Conservation (phyloP, 495 filamentous ascomycete species). For the Glutinoglossum americanum region DNA sequence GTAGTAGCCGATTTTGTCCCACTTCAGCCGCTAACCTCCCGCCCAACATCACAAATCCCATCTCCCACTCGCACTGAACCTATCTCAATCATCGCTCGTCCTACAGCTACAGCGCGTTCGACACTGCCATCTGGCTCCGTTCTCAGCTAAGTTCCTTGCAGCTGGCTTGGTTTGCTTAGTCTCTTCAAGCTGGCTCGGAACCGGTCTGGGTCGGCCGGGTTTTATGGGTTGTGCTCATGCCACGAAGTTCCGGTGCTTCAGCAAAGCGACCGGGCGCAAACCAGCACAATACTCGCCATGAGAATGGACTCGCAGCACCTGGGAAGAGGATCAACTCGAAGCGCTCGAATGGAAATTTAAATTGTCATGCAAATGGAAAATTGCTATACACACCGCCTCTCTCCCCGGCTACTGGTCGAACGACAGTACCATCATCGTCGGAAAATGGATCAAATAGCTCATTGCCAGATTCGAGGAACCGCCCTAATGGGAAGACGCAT, state of each 20-base stretch:
- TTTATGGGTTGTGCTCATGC: neutral
- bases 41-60: neutral
- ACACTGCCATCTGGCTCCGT: neutral
- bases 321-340: slow-evolving; percentile 60
- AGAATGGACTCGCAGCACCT: slow-evolving; percentile 69
- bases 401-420: slow-evolving; percentile 1
- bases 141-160: neutral
- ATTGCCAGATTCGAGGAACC: neutral
- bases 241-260: slow-evolving; percentile 6
- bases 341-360: slow-evolving; percentile 39
- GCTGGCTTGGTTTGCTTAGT: neutral
- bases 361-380: slow-evolving; percentile 29
- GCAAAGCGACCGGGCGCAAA: slow-evolving; percentile 40
- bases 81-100: neutral
- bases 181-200: neutral
- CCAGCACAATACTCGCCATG: slow-evolving; percentile 35
- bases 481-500: neutral
- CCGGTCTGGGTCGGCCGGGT: slow-evolving; percentile 1
- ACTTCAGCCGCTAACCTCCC: neutral
- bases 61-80: neutral
- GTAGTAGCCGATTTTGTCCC: neutral
- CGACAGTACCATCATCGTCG: neutral
- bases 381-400: slow-evolving; percentile 16
- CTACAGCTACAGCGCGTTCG: neutral
- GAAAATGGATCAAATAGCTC: neutral